Conservation (phyloP, 441 rosid genomes). For the Breynia disticha region DNA sequence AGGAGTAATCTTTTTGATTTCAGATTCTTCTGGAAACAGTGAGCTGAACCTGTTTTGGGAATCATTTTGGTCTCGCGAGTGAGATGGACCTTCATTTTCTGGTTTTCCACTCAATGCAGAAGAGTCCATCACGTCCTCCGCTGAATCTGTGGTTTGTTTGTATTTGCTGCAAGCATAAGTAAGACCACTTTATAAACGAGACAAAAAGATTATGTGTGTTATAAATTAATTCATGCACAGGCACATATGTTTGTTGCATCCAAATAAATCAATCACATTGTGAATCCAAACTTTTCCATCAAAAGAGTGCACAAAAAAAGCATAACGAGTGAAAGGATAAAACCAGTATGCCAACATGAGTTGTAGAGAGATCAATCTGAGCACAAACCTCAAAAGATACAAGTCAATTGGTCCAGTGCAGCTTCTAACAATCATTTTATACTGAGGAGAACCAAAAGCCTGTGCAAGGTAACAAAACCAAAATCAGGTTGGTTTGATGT, state of each 20-base stretch:
- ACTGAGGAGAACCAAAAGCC: constrained; percentile 46
- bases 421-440: constrained; percentile 66
- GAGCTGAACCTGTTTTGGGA: constrained; percentile 9
- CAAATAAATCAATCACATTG: no score
- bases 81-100: constrained; percentile 19
- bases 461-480: constrained; percentile 20
- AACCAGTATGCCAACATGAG: no score
- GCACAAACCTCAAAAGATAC: constrained; percentile 51
- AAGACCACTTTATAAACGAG: constrained; percentile 2
- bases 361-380: background rate
- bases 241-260: background rate
- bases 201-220: background rate
- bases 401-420: constrained; percentile 60
- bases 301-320: no score
- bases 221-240: background rate
- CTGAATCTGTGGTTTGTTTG: constrained; percentile 27
- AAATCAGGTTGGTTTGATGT: constrained; percentile 6
- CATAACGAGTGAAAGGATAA: no score
- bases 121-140: constrained; percentile 17
- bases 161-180: constrained; percentile 32
- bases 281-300: no score
- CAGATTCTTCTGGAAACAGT: constrained; percentile 15
- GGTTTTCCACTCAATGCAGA: constrained; percentile 16
- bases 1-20: constrained; percentile 50
- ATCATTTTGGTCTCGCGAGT: constrained; percentile 9